phyloP scores from a whole-genome alignment of 805 yeast genomes.

The Metschnikowia henanensis region DNA sequence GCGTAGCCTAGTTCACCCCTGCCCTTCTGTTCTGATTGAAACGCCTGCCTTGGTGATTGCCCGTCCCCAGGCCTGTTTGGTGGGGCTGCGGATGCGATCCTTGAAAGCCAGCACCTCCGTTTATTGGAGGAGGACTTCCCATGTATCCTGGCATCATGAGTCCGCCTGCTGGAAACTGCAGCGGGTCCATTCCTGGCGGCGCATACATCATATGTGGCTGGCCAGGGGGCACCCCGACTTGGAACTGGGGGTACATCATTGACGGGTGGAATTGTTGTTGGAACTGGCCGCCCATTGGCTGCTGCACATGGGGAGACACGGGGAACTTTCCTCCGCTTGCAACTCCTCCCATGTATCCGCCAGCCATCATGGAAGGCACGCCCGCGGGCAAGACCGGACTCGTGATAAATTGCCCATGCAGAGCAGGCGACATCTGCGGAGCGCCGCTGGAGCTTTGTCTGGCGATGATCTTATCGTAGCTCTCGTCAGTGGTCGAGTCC shows the following conservation, averaged over 20 bases:
- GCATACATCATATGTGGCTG: slow-evolving; percentile 35
- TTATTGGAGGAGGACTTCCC: slow-evolving; percentile 28
- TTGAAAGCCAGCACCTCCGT: slow-evolving; percentile 24
- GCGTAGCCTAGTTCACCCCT: slow-evolving; percentile 3
- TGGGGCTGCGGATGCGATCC: slow-evolving; percentile 8
- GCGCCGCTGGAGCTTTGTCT: slow-evolving; percentile 20
- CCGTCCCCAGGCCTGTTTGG: slow-evolving; percentile 5
- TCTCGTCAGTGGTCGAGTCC: slow-evolving; percentile 58
- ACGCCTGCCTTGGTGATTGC: slow-evolving; percentile 15
- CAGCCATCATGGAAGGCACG: slow-evolving; percentile 24
- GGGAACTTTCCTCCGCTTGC: slow-evolving; percentile 13
- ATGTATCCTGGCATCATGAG: slow-evolving; percentile 33
- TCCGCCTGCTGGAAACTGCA: slow-evolving; percentile 35
- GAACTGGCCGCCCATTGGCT: slow-evolving; percentile 33
- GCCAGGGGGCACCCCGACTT: slow-evolving; percentile 33
- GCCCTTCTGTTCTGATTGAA: slow-evolving; percentile 14
- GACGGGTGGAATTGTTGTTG: slow-evolving; percentile 40
- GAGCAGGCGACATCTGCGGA: slow-evolving; percentile 19
- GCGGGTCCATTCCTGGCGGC: slow-evolving; percentile 31
- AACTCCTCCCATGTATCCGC: slow-evolving; percentile 12
- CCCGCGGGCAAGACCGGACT: slow-evolving; percentile 28
- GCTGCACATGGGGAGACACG: slow-evolving; percentile 30
- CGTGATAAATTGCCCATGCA: slow-evolving; percentile 28
- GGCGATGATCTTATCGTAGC: slow-evolving; percentile 54
- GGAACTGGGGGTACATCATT: slow-evolving; percentile 40